Percentiles rank a stretch among this genome's conserved stretches.
phyloP scores from a whole-genome alignment of 2,329 filamentous ascomycete species.

The Trichothecium sympodiale region DNA sequence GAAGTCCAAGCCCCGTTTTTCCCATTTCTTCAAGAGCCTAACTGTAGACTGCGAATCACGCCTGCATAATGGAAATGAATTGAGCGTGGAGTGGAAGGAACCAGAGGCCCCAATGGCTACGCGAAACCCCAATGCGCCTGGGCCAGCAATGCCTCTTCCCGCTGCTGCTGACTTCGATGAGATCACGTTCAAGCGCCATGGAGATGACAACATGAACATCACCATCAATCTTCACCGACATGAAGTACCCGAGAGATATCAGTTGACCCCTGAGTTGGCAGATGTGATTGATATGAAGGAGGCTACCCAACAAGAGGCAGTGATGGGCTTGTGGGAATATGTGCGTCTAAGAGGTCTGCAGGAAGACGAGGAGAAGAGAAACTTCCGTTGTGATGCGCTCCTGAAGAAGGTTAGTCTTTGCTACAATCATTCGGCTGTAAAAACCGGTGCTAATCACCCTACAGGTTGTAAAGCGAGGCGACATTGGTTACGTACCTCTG shows the following conservation, averaged over 20 bases:
- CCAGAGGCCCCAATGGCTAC: conserved; percentile 42
- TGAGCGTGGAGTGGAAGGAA: conserved; percentile 77
- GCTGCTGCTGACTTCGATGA: conserved; percentile 75
- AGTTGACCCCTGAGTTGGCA: conserved; percentile 65
- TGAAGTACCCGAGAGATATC: conserved; percentile 76
- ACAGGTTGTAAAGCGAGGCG: conserved; percentile 62
- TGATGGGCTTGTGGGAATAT: conserved; percentile 94
- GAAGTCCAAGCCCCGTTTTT: conserved; percentile 45
- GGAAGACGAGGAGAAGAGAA: conserved; percentile 89
- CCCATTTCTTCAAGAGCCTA: conserved; percentile 74
- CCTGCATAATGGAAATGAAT: conserved; percentile 42
- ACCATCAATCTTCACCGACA: conserved; percentile 78
- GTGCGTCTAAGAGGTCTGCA: conserved; percentile 75
- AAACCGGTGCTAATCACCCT: conserved; percentile 12
- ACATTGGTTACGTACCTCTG: conserved; percentile 75
- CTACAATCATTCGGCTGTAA: not conserved
- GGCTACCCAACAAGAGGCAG: conserved; percentile 76
- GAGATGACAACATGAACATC: conserved; percentile 87
- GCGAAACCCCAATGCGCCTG: conserved; percentile 29
- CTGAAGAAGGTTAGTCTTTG: conserved; percentile 53
- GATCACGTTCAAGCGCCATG: conserved; percentile 80
- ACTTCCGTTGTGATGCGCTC: conserved; percentile 80
- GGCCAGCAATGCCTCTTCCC: conserved; percentile 27
- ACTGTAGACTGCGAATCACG: conserved; percentile 60
- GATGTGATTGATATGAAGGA: conserved; percentile 79